phyloP scores from a whole-genome alignment of 176 grass and related monocot species.

The Bolboschoenus planiculmis region DNA sequence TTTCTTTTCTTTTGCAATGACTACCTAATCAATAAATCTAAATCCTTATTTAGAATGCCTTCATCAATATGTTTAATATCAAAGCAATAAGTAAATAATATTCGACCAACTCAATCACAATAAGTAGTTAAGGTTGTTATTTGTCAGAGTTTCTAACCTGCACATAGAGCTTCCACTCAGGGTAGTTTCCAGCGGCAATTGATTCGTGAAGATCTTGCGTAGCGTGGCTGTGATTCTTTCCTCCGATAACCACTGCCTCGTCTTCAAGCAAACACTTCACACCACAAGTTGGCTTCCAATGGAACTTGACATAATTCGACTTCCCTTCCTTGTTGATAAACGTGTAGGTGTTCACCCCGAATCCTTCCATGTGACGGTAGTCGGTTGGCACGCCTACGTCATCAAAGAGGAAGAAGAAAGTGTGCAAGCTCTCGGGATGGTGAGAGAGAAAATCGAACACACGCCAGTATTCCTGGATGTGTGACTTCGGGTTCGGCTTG shows the following conservation, averaged over 20 bases:
- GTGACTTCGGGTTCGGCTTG: constrained; percentile 77
- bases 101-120: no score
- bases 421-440: constrained; percentile 79
- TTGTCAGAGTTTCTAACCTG: constrained; percentile 27
- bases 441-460: constrained; percentile 80
- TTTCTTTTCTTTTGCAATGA: not conserved
- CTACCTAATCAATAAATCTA: not conserved
- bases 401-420: constrained; percentile 97
- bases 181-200: constrained; percentile 57
- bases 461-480: constrained; percentile 86
- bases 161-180: constrained; percentile 91
- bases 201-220: constrained; percentile 89
- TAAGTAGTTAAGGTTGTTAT: not conserved
- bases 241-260: constrained; percentile 55
- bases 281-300: constrained; percentile 81
- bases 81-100: not conserved
- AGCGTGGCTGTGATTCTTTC: constrained; percentile 80
- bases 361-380: constrained; percentile 89
- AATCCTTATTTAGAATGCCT: not conserved
- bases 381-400: constrained; percentile 71
- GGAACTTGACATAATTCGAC: constrained; percentile 66
- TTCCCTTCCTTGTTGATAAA: constrained; percentile 56
- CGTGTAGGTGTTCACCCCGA: constrained; percentile 91
- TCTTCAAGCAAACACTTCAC: constrained; percentile 65
- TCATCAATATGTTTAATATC: not conserved